These are phyloP conservation scores for Lipomyces yamadae DNA, from an alignment of 805 yeast genomes.

Conservation along the genomic window DNA sequence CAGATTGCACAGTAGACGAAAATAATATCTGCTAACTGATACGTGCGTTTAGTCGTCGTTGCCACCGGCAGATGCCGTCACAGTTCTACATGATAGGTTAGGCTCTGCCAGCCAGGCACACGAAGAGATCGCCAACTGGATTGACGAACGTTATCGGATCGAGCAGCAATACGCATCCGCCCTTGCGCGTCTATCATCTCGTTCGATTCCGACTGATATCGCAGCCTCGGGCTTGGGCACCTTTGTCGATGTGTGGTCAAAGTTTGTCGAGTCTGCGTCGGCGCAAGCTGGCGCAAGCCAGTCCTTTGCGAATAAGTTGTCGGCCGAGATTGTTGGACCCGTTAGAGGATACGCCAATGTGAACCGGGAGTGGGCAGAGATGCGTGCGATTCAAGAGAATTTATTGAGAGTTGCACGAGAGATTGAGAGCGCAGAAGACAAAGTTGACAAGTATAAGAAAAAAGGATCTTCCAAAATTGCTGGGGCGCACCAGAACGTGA, in stretches of 20 bases:
- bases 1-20: not conserved
- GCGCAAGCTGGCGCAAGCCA: conserved; percentile 44
- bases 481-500: conserved; percentile 52
- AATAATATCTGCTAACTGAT: not conserved
- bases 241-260: conserved; percentile 41
- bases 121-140: conserved; percentile 64
- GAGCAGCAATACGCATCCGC: conserved; percentile 56
- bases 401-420: conserved; percentile 52
- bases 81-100: conserved; percentile 61
- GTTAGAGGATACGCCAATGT: conserved; percentile 55
- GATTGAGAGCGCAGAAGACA: conserved; percentile 51
- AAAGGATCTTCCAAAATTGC: conserved; percentile 46
- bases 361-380: conserved; percentile 61
- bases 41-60: conserved; percentile 46
- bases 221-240: conserved; percentile 40
- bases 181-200: conserved; percentile 49
- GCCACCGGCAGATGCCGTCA: conserved; percentile 64
- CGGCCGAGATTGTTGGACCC: conserved; percentile 48
- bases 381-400: conserved; percentile 53
- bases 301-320: conserved; percentile 47
- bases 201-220: conserved; percentile 39
- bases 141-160: conserved; percentile 58
- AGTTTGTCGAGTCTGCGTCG: conserved; percentile 39
- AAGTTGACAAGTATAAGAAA: conserved; percentile 48
- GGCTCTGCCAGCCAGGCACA: conserved; percentile 60